Evolutionary conservation across 129 eudicot genomes (phyloP).

Genomic region (Lonicera japonica): DNA sequence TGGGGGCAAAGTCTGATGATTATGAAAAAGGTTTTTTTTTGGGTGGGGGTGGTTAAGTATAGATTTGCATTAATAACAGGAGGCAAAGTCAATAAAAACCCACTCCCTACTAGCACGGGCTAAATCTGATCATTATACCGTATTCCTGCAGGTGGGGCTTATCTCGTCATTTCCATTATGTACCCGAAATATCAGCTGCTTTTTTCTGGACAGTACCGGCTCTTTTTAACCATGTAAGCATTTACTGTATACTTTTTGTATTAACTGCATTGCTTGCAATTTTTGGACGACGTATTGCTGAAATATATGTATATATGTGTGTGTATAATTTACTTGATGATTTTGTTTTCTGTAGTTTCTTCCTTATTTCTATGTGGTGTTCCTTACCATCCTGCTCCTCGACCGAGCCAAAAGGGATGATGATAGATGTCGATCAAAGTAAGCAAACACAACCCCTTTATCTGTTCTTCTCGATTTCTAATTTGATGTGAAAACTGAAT

Average conservation of each 20-base stretch:
- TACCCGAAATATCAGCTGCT: slow-evolving; percentile 88
- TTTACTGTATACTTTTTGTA: not conserved
- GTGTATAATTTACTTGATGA: not conserved
- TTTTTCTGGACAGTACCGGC: slow-evolving; percentile 98
- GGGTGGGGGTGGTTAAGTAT: not conserved
- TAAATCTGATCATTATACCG: no score
- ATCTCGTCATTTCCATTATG: slow-evolving; percentile 93
- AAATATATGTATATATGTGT: not conserved
- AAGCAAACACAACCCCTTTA: slow-evolving; percentile 22
- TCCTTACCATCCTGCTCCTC: slow-evolving; percentile 80
- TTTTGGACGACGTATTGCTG: slow-evolving; percentile 4
- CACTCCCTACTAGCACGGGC: no score
- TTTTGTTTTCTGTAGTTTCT: slow-evolving; percentile 54
- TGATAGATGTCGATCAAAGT: slow-evolving; percentile 91
- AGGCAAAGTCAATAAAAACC: no score
- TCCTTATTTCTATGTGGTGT: slow-evolving; percentile 82
- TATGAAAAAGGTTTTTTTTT: no score
- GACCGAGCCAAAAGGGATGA: slow-evolving; percentile 98
- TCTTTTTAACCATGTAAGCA: slow-evolving; percentile 79
- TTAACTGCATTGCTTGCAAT: not conserved
- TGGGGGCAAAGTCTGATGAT: no score
- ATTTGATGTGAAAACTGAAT: no score
- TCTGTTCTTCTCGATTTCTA: not conserved
- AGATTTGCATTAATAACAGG: no score
- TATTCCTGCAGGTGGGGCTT: slow-evolving; percentile 80